A percentile compares a stretch with the other conserved stretches of the same genome.
Conservation (phyloP, 305 asterid species). For the Lippia alba region DNA sequence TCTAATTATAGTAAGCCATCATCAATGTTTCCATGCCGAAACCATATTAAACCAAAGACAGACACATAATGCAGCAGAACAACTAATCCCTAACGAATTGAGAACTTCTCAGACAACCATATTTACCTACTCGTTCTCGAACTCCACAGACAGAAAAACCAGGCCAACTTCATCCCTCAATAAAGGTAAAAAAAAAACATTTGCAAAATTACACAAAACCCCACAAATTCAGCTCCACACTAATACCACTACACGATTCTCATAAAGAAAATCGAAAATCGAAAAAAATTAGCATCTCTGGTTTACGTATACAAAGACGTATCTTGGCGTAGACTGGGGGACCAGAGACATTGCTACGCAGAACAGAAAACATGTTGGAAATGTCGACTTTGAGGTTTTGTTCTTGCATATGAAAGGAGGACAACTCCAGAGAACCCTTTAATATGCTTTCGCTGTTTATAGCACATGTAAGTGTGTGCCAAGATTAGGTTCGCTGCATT, state of each 20-base stretch:
- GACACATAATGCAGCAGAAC: neutral
- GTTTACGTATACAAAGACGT: constrained; percentile 32
- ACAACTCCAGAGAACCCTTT: constrained; percentile 38
- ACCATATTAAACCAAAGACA: neutral
- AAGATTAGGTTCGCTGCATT: constrained; percentile 32
- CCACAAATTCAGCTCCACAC: neutral
- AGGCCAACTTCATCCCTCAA: neutral
- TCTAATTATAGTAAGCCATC: neutral
- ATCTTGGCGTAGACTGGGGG: constrained; percentile 43
- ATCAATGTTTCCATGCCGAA: constrained; percentile 3
- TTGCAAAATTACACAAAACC: neutral
- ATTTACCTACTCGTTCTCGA: neutral
- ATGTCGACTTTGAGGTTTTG: constrained; percentile 35
- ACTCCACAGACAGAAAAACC: neutral
- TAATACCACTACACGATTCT: neutral
- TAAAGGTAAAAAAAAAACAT: neutral
- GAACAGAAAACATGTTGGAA: constrained; percentile 47
- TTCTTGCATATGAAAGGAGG: constrained; percentile 38
- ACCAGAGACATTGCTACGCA: constrained; percentile 54
- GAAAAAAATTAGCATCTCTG: constrained; percentile 20
- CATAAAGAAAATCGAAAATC: neutral
- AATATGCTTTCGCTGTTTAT: constrained; percentile 34
- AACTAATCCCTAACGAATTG: neutral
- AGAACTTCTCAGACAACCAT: neutral
- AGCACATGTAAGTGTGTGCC: constrained; percentile 41